Evolutionary conservation across 331 rosid genomes (phyloP).

Genomic region (Malus hybrid): DNA sequence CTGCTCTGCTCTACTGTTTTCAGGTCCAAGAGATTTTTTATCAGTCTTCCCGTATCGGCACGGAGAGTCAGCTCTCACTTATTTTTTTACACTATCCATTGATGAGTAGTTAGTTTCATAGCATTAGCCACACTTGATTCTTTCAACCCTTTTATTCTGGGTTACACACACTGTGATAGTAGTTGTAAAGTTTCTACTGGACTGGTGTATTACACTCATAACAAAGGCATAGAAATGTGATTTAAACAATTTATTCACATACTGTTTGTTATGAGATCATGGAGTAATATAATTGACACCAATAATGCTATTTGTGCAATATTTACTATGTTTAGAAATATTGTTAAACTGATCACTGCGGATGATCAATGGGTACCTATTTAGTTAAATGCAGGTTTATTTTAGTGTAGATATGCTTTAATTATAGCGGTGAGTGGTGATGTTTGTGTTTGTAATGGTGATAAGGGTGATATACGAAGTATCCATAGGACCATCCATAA

Average conservation of each 20-base stretch:
- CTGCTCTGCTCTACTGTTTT: not conserved
- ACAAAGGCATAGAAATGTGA: not conserved
- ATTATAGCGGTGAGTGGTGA: too few relatives aligned
- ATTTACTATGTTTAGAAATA: too few relatives aligned
- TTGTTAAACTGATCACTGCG: too few relatives aligned
- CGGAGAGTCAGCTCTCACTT: not conserved
- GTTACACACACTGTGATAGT: slow-evolving; percentile 3
- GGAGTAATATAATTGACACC: too few relatives aligned
- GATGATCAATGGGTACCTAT: too few relatives aligned
- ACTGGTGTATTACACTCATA: not conserved
- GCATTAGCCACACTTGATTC: slow-evolving; percentile 17
- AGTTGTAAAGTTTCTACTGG: not conserved
- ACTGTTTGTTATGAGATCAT: too few relatives aligned
- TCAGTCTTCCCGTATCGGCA: not conserved
- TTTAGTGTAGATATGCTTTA: too few relatives aligned
- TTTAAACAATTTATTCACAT: not conserved
- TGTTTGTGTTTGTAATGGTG: too few relatives aligned
- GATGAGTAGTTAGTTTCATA: not conserved
- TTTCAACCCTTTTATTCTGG: slow-evolving; percentile 31
- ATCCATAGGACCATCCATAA: too few relatives aligned
- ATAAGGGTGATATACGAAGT: too few relatives aligned
- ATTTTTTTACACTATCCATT: not conserved
- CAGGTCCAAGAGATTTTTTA: not conserved
- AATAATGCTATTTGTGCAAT: too few relatives aligned
- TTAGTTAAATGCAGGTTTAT: too few relatives aligned